Evolutionary conservation across 345 rosid genomes (phyloP), one percentile per base, ranked within the genome.

Genomic region (Lumnitzera littorea): DNA sequence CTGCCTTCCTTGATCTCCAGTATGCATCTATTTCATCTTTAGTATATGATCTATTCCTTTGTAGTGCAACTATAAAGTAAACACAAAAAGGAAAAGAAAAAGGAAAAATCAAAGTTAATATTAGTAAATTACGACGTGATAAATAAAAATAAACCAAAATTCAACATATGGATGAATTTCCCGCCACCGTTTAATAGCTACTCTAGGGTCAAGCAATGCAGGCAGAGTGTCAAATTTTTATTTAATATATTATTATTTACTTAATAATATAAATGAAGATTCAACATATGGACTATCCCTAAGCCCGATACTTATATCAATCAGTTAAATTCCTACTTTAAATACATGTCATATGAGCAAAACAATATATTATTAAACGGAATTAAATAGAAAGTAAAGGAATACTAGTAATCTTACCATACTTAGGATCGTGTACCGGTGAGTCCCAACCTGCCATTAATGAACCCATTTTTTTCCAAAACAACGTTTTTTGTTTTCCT

Each of bases 371-470:
- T 14, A 16, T 50, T 50, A 16, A 50, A 16, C 1, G 16, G 52
- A 50, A 16, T 50, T 14, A 14, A 16, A 2, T 14, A 14, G 15
- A 14, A 14, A 4, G 2, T 15, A 13, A 25, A 54, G 11, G 47
- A 36, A 15, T 13, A 15, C 29, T 24, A 24, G 5, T 20, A 3
- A 14, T 11, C 41, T 74, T 74, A 89, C 99, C 85, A 68, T 69
- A 57, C 13, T 69, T 72, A 12, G 84, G 71, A 80, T 84, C 84
- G 2, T 51, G 49, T 12, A 72, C 67, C 15, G 67, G 83, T 14
- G 96, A 94, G 69, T 84, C 92, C 99, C 99, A 94, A 60, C 99
- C 99, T 49, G 91, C 72, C 99, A 94, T 76, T 75, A 94, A 72
- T 76, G 97, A 94, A 66, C 99, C 99, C 99, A 94, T 91, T 67